Base-by-base conservation (phyloP, 345 rosid genomes). In the Melaleuca alternifolia region DNA sequence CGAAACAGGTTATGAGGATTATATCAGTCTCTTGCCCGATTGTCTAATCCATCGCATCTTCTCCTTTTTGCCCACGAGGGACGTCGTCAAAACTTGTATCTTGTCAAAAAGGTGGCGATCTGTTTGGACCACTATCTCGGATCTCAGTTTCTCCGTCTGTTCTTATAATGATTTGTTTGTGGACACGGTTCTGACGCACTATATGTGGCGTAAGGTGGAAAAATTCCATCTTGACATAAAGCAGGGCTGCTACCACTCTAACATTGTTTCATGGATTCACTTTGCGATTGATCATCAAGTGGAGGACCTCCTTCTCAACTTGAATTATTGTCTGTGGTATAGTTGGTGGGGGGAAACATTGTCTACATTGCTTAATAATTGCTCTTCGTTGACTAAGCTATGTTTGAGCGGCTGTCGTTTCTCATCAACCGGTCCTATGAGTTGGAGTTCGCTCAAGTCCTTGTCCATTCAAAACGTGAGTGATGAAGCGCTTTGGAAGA, bases 341-440 rank as follows among this genome's bases (percentile, higher is more conserved):
- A 41, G 2, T 2, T 41, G 2, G 41, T 41, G 41, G 41, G 2
- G 9, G 3, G 18, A 33, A 59, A n/a, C 75, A 0, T 62, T 62
- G 75, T 62, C 75, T 62, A 41, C 75, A 62, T 14, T 7, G 75
- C 11, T 62, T 62, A 28, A 0, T 62, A 62, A 62, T 62, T 62
- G 75, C 41, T 62, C 41, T 28, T 62, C 75, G 41, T 62, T 62
- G 75, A 28, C 41, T 28, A 62, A 30, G 20, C 41, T 62, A 7
- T 14, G 20, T 62, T 13, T 62, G 75, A 62, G 75, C 3, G 75
- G 41, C 41, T 62, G 41, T 28, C 7, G 20, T 28, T 62, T 14
- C 41, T 7, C 75, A 30, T 62, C 7, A 2, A 28, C 20, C 75
- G 75, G 28, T 28, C 28, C 10, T 28, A 62, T 62, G 5, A 62